These are phyloP conservation scores for Phyllostachys edulis DNA, from an alignment of 176 grass and related monocot species.

Conservation along the genomic window DNA sequence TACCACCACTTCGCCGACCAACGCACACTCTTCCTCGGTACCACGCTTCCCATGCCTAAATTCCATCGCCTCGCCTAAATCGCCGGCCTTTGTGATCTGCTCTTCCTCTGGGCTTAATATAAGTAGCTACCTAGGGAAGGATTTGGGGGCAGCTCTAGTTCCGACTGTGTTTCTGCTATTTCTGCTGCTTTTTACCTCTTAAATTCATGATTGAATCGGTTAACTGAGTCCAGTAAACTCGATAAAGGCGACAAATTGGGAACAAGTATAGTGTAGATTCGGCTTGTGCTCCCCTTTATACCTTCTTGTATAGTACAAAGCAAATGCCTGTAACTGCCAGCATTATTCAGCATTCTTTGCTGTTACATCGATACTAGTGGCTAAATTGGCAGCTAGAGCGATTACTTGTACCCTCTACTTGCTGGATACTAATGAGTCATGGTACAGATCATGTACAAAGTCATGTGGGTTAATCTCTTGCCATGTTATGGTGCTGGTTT, in stretches of 20 bases:
- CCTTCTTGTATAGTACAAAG: no score
- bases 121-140: neutral
- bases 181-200: neutral
- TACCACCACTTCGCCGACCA: slow-evolving; percentile 97
- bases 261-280: neutral
- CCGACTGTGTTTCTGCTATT: no score
- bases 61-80: neutral
- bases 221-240: neutral
- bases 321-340: neutral
- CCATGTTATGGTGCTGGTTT: neutral
- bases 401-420: neutral
- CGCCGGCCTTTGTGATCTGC: neutral
- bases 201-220: neutral
- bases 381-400: neutral
- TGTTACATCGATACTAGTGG: neutral
- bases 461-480: neutral
- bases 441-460: neutral
- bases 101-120: neutral
- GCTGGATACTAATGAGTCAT: neutral
- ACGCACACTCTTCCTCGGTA: slow-evolving; percentile 75
- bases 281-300: no score
- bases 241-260: neutral
- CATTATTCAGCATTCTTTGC: no score
- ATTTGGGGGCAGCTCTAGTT: no score
- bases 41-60: neutral